These are phyloP conservation scores for Alnus rubra DNA, from an alignment of 306 rosid species.

Conservation along the genomic window DNA sequence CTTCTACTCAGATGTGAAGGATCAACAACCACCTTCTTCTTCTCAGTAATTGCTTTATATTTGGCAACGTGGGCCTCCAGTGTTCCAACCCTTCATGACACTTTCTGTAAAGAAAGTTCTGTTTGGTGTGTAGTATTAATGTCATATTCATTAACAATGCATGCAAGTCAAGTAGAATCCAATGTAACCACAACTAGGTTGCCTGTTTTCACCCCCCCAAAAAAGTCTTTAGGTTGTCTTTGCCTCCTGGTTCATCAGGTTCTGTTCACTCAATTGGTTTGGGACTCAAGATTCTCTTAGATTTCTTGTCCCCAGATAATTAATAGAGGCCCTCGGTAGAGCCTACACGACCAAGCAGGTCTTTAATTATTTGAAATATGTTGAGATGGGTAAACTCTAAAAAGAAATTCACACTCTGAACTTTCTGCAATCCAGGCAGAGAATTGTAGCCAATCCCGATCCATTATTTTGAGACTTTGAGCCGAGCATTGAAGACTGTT, in stretches of 20 bases:
- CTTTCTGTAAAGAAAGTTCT: background rate
- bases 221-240: background rate
- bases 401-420: no score
- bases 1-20: background rate
- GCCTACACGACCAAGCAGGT: no score
- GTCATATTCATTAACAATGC: background rate
- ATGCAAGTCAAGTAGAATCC: slow-evolving; percentile 6
- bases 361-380: no score
- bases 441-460: no score
- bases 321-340: no score
- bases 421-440: no score
- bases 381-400: no score
- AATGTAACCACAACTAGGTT: background rate
- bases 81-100: background rate
- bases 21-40: background rate
- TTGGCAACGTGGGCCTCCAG: slow-evolving; percentile 5
- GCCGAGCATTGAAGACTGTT: no score
- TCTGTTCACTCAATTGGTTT: no score
- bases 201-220: background rate
- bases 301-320: no score
- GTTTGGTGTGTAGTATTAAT: background rate
- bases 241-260: background rate
- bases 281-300: no score
- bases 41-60: background rate
- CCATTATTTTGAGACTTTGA: no score